A percentile compares a stretch with the other conserved stretches of the same genome.
These are phyloP conservation scores for Extremus antarcticus DNA, from an alignment of 495 filamentous ascomycete species.

Conservation along the genomic window DNA sequence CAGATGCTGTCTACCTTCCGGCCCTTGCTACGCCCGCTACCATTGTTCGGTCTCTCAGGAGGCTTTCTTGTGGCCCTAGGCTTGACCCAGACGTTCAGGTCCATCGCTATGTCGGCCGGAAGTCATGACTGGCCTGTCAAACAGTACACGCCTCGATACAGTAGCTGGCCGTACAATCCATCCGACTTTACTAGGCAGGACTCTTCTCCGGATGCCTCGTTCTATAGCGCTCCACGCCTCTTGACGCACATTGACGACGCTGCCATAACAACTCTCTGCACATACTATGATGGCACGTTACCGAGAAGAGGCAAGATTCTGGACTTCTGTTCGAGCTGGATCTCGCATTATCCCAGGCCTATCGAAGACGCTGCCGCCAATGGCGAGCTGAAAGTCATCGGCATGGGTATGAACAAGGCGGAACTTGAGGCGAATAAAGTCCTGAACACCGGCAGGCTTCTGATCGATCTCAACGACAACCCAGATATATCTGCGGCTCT, in stretches of 20 bases:
- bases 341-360: constrained; percentile 30
- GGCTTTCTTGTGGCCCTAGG: neutral
- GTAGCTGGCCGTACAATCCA: constrained; percentile 28
- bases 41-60: neutral
- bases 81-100: neutral
- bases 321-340: constrained; percentile 38
- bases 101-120: neutral
- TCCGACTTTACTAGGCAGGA: constrained; percentile 31
- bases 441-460: constrained; percentile 17
- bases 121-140: constrained; percentile 16
- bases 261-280: constrained; percentile 29
- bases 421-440: constrained; percentile 33
- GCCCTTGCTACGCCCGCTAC: neutral
- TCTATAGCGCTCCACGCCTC: constrained; percentile 36
- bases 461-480: constrained; percentile 31
- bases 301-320: constrained; percentile 28
- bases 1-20: neutral
- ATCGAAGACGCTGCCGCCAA: constrained; percentile 31
- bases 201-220: constrained; percentile 26
- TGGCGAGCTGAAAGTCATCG: constrained; percentile 43
- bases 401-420: constrained; percentile 32
- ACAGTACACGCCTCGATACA: constrained; percentile 20
- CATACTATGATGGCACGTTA: constrained; percentile 30
- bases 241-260: constrained; percentile 40
- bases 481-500: constrained; percentile 20